Base-by-base conservation (phyloP, 1,284 basidiomycete species). In the Pseudozyma pruni region DNA sequence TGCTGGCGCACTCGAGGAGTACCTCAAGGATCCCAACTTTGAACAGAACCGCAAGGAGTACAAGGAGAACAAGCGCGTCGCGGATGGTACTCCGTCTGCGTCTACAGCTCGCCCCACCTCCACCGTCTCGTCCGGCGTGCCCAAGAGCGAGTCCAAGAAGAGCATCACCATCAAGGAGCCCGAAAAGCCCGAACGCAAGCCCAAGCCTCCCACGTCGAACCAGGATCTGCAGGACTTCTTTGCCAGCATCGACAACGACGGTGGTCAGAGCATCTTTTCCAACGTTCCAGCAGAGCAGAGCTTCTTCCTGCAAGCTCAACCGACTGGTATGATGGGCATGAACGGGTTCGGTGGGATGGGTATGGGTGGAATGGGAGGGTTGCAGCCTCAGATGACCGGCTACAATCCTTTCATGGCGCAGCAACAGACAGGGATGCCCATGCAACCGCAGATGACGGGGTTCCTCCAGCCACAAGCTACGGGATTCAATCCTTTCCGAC, bases 1-100 rank as follows among this genome's bases (percentile, higher is more conserved):
- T 14, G 94, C 92, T 8, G 90, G 90, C 37, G 90, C 95, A 16
- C 87, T 99, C 23, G 91, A 98, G 81, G 96, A 98, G 81, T 99
- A 98, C 80, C 86, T 98, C 38, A 89, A 92, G 61, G 94, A 97
- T 83, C 91, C 94, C 16, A 93, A 94, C 82, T 98, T 98, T 81
- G 95, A 98, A 83, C 73, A 93, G 82, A 97, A 96, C 81, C 86
- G 95, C 52, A 85, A 91, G 17, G 94, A 98, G 79, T 97, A 98
- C 85, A 93, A 88, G 83, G 86, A 89, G 37, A 93, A 89, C 82
- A 93, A 92, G 83, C 87, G 87, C n/a, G 86, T 89, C 7, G 88
- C 88, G 0, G 91, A 93, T 62, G 86, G 86, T 23, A 85, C 40
- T 1, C 50, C 66, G 0, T n/a, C 62, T 20, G 54, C 62, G 8